Evolutionary conservation across 495 filamentous ascomycete genomes (phyloP), one percentile per base, ranked within the genome.

Genomic region (Penicillium coffeae): DNA sequence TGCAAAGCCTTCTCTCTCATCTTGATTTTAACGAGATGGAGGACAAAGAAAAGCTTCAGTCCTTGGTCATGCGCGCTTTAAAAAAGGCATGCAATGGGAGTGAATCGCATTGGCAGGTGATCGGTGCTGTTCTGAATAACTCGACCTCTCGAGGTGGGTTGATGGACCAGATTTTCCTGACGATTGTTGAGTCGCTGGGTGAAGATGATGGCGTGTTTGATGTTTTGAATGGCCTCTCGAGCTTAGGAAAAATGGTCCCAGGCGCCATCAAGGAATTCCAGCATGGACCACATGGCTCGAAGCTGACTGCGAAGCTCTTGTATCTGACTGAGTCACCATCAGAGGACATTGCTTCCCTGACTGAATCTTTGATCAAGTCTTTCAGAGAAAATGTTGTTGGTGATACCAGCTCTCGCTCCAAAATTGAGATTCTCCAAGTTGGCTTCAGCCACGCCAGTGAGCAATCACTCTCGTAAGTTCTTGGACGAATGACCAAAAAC

Each of bases 291-390:
- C 45, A 76, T 50, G 82, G 81, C 13, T 74, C 77, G 3, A 70
- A 72, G 35, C 49, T 87, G 38, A 64, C 82, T 13, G 76, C 72
- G 20, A 76, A 72, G 36, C 55, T 88, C 8, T 60, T 87, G 0
- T 75, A 73, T 40, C 64, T 87, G 7, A 65, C 77, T 15, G 81
- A 87, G 42, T 79, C 77, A 8, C 45, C 73, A 5, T 68, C 75
- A 21, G 79, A 83, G 15, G 71, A 72, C n/a, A 54, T 85, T 13
- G 66, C 79, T 8, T 59, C 69, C 21, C 54, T 73, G 33, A 80
- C 83, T 8, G 67, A 73, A 30, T 64, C 55, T 4, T 47, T 84
- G 20, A 61, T 68, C 38, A 59, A 47, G 37, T 66, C 51, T n/a
- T 50, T 77, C 46, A 71, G 74, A 48, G 63, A 66, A 35, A 62